Evolutionary conservation across 768 basidiomycete species (phyloP).

Genomic region (Lepiota subincarnata): DNA sequence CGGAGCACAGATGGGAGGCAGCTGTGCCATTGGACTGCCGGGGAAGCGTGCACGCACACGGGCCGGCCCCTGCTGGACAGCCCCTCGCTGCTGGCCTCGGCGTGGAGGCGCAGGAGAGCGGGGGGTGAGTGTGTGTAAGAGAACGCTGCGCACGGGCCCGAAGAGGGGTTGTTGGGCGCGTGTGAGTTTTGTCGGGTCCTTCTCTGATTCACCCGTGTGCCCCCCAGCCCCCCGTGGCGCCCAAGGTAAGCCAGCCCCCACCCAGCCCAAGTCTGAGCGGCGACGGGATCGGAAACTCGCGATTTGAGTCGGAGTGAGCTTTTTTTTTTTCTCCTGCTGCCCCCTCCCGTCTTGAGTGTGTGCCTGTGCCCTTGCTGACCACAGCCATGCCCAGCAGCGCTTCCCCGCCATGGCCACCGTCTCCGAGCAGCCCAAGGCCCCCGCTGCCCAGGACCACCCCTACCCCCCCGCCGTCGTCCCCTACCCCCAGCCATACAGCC

Average conservation of each 20-base stretch:
- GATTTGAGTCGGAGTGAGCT: constrained; percentile 44
- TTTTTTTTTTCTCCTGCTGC: constrained; percentile 27
- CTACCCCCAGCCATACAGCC: constrained; percentile 29
- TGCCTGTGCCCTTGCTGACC: constrained; percentile 12
- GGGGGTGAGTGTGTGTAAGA: not conserved
- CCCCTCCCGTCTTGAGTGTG: constrained; percentile 9
- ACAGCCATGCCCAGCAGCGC: constrained; percentile 9
- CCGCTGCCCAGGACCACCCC: constrained; percentile 27
- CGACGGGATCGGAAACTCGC: constrained; percentile 33
- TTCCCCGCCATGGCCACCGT: constrained; percentile 19
- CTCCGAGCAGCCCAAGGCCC: constrained; percentile 30
- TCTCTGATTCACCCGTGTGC: not conserved
- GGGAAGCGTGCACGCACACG: not conserved
- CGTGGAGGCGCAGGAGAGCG: no score
- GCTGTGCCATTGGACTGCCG: not conserved
- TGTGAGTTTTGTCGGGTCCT: constrained; percentile 4
- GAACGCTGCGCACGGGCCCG: constrained; percentile 6
- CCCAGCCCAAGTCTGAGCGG: constrained; percentile 34
- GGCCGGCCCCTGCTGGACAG: not conserved
- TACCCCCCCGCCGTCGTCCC: constrained; percentile 29
- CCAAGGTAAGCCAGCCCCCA: not conserved
- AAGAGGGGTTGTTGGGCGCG: not conserved
- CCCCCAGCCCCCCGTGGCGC: not conserved
- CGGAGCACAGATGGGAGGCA: constrained; percentile 8
- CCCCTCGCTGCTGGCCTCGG: no score